phyloP scores from a whole-genome alignment of 2,329 filamentous ascomycete species.

The Emmonsia crescens region DNA sequence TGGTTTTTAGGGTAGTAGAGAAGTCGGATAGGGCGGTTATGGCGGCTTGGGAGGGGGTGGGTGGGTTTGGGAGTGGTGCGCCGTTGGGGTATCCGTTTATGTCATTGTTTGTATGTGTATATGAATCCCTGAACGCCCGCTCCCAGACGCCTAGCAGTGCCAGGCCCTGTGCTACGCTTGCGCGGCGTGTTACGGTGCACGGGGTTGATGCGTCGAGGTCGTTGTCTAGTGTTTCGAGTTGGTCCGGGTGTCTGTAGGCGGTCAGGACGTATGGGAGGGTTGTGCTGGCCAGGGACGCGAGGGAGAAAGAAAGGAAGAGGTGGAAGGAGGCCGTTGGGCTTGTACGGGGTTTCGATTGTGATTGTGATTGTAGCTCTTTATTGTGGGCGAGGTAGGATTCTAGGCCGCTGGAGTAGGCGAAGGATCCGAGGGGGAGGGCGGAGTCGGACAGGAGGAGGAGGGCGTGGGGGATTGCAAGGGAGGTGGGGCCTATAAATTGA shows the following conservation, averaged over 20 bases:
- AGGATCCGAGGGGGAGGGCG: slow-evolving; percentile 52
- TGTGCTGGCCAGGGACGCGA: slow-evolving; percentile 47
- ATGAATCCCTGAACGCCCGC: slow-evolving; percentile 36
- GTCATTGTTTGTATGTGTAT: background rate
- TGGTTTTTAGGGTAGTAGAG: slow-evolving; percentile 27
- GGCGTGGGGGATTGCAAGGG: slow-evolving; percentile 34
- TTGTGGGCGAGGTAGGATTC: slow-evolving; percentile 53
- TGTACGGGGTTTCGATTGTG: slow-evolving; percentile 15
- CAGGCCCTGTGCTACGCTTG: slow-evolving; percentile 50
- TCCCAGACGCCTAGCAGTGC: slow-evolving; percentile 53
- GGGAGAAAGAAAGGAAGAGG: slow-evolving; percentile 46
- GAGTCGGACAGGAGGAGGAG: slow-evolving; percentile 54
- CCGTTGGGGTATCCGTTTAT: background rate
- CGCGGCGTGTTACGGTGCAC: slow-evolving; percentile 51
- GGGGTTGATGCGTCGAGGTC: slow-evolving; percentile 53
- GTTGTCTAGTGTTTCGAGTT: slow-evolving; percentile 46
- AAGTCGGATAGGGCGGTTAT: slow-evolving; percentile 27
- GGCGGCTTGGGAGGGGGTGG: slow-evolving; percentile 12
- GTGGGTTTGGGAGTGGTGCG: background rate
- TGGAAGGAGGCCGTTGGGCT: slow-evolving; percentile 37
- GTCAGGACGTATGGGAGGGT: slow-evolving; percentile 50
- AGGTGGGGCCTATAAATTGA: slow-evolving; percentile 15
- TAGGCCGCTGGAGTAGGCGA: slow-evolving; percentile 54
- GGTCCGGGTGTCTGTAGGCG: slow-evolving; percentile 41
- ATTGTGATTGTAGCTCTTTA: slow-evolving; percentile 25